Conservation (phyloP, 495 filamentous ascomycete species). For the Xylaria cubensis region DNA sequence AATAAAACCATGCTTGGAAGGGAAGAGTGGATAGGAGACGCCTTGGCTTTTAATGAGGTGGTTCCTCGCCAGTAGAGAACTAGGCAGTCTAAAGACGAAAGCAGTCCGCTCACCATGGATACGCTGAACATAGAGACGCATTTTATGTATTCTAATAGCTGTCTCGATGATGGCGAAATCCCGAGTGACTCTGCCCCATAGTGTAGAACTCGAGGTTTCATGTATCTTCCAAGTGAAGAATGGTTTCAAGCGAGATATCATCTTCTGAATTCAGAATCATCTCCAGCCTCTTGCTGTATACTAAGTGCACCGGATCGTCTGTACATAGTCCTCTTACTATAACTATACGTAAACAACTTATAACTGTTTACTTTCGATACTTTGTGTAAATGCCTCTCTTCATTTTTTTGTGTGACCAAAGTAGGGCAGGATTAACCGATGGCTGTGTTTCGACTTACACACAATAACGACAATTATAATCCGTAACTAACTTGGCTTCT, state of each 20-base stretch:
- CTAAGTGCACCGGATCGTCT: background rate
- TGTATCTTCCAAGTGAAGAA: constrained; percentile 5
- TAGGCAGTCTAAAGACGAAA: background rate
- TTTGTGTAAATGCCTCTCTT: background rate
- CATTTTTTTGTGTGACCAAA: background rate
- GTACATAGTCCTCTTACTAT: background rate
- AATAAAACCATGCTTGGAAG: constrained; percentile 20
- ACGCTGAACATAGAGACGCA: constrained; percentile 19
- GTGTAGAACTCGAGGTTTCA: constrained; percentile 1
- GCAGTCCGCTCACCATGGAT: constrained; percentile 9
- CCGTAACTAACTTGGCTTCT: background rate
- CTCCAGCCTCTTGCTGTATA: background rate
- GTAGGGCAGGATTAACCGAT: background rate
- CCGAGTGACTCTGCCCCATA: background rate
- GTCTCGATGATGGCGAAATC: background rate
- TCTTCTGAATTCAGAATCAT: background rate
- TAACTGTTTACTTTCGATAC: background rate
- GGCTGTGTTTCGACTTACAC: background rate
- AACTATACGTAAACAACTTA: background rate
- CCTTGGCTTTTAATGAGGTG: constrained; percentile 6
- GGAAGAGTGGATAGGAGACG: constrained; percentile 18
- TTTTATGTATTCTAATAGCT: constrained; percentile 28
- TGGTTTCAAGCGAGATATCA: background rate
- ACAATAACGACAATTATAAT: background rate
- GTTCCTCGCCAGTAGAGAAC: constrained; percentile 11